A percentile compares a stretch with the other conserved stretches of the same genome.
phyloP scores from a whole-genome alignment of 2,329 filamentous ascomycete species.

The Trichoderma sp. region DNA sequence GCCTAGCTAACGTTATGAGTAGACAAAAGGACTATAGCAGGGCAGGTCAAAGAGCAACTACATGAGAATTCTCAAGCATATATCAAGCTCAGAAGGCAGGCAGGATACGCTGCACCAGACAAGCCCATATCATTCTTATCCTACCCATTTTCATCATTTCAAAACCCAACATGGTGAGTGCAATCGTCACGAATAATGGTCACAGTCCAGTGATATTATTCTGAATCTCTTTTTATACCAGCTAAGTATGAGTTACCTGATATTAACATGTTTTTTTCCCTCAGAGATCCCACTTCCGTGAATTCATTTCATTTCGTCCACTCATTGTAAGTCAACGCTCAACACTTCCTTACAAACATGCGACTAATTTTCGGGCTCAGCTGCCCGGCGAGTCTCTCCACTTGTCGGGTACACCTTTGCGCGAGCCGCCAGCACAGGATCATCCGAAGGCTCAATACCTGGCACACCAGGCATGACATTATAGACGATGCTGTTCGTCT shows the following conservation, averaged over 20 bases:
- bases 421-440: slow-evolving; percentile 7
- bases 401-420: not conserved
- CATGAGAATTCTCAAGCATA: not conserved
- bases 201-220: not conserved
- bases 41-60: not conserved
- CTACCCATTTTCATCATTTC: not conserved
- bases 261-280: not conserved
- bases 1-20: not conserved
- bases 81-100: not conserved
- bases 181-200: not conserved
- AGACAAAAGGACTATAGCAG: not conserved
- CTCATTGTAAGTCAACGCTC: not conserved
- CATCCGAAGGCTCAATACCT: slow-evolving; percentile 8
- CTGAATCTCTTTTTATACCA: not conserved
- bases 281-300: not conserved
- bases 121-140: not conserved
- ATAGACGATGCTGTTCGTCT: not conserved
- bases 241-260: not conserved
- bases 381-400: slow-evolving; percentile 9
- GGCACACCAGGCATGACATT: not conserved
- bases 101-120: not conserved
- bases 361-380: not conserved
- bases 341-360: not conserved
- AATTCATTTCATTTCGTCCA: not conserved
- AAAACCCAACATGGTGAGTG: not conserved